Evolutionary conservation across 2,329 filamentous ascomycete genomes (phyloP).

Genomic region (Aspergillus ibericus): DNA sequence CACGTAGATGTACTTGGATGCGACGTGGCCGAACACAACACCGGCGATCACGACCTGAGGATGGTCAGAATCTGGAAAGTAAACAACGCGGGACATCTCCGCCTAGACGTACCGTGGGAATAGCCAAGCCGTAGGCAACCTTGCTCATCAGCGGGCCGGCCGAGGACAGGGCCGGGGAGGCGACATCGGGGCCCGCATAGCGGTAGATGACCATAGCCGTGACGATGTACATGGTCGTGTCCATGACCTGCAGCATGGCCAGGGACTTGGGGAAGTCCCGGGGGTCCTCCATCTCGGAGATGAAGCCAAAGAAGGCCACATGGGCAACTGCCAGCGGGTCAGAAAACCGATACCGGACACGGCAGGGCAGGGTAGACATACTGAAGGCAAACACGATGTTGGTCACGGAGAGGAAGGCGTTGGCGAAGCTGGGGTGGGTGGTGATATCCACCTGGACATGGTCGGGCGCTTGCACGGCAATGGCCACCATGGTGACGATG

Average conservation of each 20-base stretch:
- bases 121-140: constrained; percentile 66
- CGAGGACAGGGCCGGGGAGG: constrained; percentile 66
- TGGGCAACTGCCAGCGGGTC: constrained; percentile 48
- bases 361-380: neutral
- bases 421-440: constrained; percentile 47
- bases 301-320: constrained; percentile 66
- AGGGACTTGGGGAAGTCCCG: constrained; percentile 63
- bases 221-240: constrained; percentile 63
- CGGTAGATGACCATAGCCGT: constrained; percentile 68
- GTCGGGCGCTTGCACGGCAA: constrained; percentile 54
- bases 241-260: constrained; percentile 58
- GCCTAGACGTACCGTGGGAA: constrained; percentile 57
- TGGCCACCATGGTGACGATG: constrained; percentile 64
- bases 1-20: constrained; percentile 64
- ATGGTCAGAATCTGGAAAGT: neutral
- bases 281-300: constrained; percentile 63
- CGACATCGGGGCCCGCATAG: constrained; percentile 62
- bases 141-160: constrained; percentile 58
- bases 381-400: constrained; percentile 73
- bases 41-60: constrained; percentile 64
- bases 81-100: constrained; percentile 5
- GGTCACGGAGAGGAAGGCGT: constrained; percentile 60
- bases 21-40: constrained; percentile 67
- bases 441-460: constrained; percentile 36
- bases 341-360: neutral